These are phyloP conservation scores for Zychaea mexicana DNA, from an alignment of 371 early-diverging fungal species.

Conservation along the genomic window DNA sequence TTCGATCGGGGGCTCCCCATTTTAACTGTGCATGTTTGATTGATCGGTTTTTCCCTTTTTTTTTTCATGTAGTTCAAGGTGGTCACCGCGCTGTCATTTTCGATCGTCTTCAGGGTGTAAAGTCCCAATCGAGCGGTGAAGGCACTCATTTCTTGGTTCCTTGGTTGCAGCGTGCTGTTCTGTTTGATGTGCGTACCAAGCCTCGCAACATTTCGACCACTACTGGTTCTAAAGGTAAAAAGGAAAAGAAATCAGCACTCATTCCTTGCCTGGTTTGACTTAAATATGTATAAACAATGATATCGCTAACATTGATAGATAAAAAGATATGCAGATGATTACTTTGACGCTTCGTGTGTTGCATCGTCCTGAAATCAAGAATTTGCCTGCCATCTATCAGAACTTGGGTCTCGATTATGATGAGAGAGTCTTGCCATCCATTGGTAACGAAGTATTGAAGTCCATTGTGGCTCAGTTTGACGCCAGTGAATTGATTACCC, in stretches of 20 bases:
- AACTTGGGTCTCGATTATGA: constrained; percentile 95
- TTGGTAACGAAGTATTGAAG: constrained; percentile 99
- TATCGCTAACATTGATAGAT: not conserved
- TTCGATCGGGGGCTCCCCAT: not conserved
- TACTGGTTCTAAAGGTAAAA: constrained; percentile 69
- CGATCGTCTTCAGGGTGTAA: constrained; percentile 94
- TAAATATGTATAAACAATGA: no score
- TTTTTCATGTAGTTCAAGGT: constrained; percentile 78
- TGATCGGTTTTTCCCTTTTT: not conserved
- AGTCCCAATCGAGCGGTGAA: constrained; percentile 77
- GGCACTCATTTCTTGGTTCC: constrained; percentile 98
- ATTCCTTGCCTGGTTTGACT: no score
- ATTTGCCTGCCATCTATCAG: constrained; percentile 87
- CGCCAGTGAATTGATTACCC: constrained; percentile 96
- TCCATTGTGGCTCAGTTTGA: constrained; percentile 99
- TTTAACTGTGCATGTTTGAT: not conserved
- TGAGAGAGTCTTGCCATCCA: constrained; percentile 96
- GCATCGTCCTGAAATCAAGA: constrained; percentile 85
- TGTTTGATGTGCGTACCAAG: constrained; percentile 90
- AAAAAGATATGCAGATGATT: constrained; percentile 86
- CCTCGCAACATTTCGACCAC: constrained; percentile 97
- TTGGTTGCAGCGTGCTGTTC: constrained; percentile 83
- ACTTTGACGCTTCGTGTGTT: constrained; percentile 93
- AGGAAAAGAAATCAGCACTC: not conserved
- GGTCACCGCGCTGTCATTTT: constrained; percentile 97